Conservation (phyloP, 805 yeast genomes). For the Monosporozyma aerobia region DNA sequence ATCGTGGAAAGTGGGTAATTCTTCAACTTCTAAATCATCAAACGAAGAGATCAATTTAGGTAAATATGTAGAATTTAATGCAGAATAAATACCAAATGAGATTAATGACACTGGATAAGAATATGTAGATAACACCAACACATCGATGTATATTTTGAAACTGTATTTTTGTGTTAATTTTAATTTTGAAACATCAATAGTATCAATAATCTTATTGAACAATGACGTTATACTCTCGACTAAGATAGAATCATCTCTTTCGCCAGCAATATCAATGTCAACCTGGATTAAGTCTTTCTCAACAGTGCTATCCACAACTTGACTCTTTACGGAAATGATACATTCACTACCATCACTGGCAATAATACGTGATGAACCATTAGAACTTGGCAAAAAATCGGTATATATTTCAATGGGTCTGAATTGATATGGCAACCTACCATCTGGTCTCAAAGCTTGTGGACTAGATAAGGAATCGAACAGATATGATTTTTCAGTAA, state of each 20-base stretch:
- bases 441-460: conserved; percentile 77
- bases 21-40: conserved; percentile 62
- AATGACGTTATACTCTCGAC: conserved; percentile 55
- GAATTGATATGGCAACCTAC: conserved; percentile 63
- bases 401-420: conserved; percentile 80
- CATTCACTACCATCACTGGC: conserved; percentile 89
- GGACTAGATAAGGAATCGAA: conserved; percentile 54
- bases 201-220: conserved; percentile 30
- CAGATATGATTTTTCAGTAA: conserved; percentile 68
- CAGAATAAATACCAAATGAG: conserved; percentile 73
- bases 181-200: conserved; percentile 43
- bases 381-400: conserved; percentile 74
- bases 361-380: conserved; percentile 85
- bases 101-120: conserved; percentile 76
- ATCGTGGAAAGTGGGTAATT: conserved; percentile 84
- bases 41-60: conserved; percentile 65
- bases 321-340: conserved; percentile 81
- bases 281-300: conserved; percentile 52
- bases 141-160: conserved; percentile 70
- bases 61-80: conserved; percentile 65
- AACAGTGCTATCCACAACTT: conserved; percentile 49
- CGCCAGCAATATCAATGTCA: conserved; percentile 73
- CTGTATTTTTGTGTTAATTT: conserved; percentile 65
- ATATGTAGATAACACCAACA: conserved; percentile 64
- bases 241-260: conserved; percentile 68